A percentile compares a stretch with the other conserved stretches of the same genome.
phyloP scores from a whole-genome alignment of 345 rosid species.

The Eutrema heterophyllum region DNA sequence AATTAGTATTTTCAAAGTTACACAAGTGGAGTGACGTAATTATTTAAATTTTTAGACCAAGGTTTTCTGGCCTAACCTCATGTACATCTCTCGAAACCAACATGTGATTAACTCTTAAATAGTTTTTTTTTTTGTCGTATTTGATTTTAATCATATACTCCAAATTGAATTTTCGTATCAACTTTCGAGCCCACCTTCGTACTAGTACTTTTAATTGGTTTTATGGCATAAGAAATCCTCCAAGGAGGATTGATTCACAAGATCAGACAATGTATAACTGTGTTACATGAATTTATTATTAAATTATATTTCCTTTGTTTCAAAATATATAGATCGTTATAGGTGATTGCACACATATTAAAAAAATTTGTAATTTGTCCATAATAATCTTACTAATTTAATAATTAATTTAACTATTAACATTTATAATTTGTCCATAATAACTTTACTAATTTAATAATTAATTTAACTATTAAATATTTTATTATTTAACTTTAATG shows the following conservation, averaged over 20 bases:
- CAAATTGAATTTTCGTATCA: not conserved
- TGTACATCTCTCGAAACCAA: not conserved
- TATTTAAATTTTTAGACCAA: not conserved
- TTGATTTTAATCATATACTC: not conserved
- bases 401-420: too few relatives aligned
- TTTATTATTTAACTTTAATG: too few relatives aligned
- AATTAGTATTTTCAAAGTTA: not conserved
- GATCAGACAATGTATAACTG: conserved; percentile 6
- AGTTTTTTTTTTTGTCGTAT: not conserved
- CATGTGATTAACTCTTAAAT: not conserved
- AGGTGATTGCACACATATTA: too few relatives aligned
- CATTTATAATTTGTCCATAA: too few relatives aligned
- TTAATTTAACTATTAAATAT: too few relatives aligned
- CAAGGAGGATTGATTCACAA: conserved; percentile 8
- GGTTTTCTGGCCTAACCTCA: not conserved
- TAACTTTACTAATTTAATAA: too few relatives aligned
- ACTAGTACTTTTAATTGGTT: not conserved
- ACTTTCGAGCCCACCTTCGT: not conserved
- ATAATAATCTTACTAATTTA: too few relatives aligned
- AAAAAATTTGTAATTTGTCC: too few relatives aligned
- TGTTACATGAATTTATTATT: not conserved
- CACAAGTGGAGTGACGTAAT: conserved; percentile 22
- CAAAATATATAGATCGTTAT: too few relatives aligned
- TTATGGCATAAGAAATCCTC: not conserved
- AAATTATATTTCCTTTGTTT: too few relatives aligned